These are phyloP conservation scores for Gaeumannomyces tritici DNA, from an alignment of 2,329 filamentous ascomycete genomes.

Conservation along the genomic window DNA sequence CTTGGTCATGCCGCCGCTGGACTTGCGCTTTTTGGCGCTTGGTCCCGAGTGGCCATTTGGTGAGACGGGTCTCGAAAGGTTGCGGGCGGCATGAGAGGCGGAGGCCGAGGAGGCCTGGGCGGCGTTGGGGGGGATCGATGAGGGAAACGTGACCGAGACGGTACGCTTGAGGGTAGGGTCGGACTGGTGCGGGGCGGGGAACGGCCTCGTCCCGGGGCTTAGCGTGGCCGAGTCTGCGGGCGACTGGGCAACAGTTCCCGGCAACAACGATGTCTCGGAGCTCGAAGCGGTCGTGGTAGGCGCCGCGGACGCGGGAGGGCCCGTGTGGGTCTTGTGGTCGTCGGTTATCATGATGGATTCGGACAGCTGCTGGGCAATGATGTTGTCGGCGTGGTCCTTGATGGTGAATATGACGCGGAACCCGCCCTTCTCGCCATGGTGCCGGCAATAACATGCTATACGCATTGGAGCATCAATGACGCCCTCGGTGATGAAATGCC, in stretches of 20 bases:
- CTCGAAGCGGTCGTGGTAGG: slow-evolving; percentile 1
- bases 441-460: slow-evolving; percentile 93
- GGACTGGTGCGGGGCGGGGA: not conserved
- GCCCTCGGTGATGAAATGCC: slow-evolving; percentile 2
- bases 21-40: slow-evolving; percentile 72
- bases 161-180: not conserved
- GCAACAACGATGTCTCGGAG: slow-evolving; percentile 1
- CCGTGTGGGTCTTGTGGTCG: slow-evolving; percentile 80
- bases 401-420: slow-evolving; percentile 93
- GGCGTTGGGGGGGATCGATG: not conserved
- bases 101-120: slow-evolving; percentile 9
- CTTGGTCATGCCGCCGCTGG: slow-evolving; percentile 53
- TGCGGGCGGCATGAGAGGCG: slow-evolving; percentile 34
- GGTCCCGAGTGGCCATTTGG: slow-evolving; percentile 56
- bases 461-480: slow-evolving; percentile 78
- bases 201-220: slow-evolving; percentile 20
- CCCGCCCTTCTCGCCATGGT: slow-evolving; percentile 87
- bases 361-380: slow-evolving; percentile 78
- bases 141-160: slow-evolving; percentile 22
- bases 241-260: not conserved
- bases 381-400: slow-evolving; percentile 65
- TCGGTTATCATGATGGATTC: slow-evolving; percentile 94
- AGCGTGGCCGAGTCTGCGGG: slow-evolving; percentile 20
- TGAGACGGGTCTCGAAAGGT: slow-evolving; percentile 64
- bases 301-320: slow-evolving; percentile 18